Evolutionary conservation across 768 basidiomycete species (phyloP), one percentile per base, ranked within the genome.

Genomic region (Lactarius akahatsu): DNA sequence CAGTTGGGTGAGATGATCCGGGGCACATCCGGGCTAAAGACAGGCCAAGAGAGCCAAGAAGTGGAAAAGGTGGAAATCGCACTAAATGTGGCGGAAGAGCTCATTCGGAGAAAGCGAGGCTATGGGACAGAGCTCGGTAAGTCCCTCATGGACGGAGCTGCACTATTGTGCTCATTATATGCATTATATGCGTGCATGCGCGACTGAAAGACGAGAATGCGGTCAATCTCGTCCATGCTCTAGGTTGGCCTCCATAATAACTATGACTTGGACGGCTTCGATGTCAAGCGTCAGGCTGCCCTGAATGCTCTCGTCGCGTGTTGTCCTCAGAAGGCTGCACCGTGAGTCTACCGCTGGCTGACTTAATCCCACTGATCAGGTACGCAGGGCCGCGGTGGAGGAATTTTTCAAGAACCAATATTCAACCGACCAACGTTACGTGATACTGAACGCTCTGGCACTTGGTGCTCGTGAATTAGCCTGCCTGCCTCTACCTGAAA

Each of bases 381-480:
- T 61, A 28, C 41, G 11, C 73, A 97, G 96, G 3, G 82, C 85
- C 40, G 79, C 98, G 11, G 87, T 93, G 61, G 94, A 96, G 74
- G 92, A 97, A 73, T 96, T 94, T 76, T 99, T 98, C 80, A 88
- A 88, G 71, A 91, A 90, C 57, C 93, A 96, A 69, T 97, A 96
- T 76, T 96, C 97, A 0, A 84, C 86, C 20, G 83, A 87, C 36
- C 95, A 98, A 71, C 88, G 96, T 9, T 91, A 85, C 67, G 84
- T 86, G 11, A 93, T 95, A 70, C 81, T 98, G 26, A 94, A 91
- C 67, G 90, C 94, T 1, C 79, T 99, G 13, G 93, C 92, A 0
- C 76, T 95, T 40, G 93, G 93, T 7, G 92, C 93, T 8, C 81
- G 92, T 64, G 96, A 98, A 74, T 79, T 97, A 7, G 91, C 88